These are phyloP conservation scores for Podospora didyma DNA, from an alignment of 495 filamentous ascomycete species.

Conservation along the genomic window DNA sequence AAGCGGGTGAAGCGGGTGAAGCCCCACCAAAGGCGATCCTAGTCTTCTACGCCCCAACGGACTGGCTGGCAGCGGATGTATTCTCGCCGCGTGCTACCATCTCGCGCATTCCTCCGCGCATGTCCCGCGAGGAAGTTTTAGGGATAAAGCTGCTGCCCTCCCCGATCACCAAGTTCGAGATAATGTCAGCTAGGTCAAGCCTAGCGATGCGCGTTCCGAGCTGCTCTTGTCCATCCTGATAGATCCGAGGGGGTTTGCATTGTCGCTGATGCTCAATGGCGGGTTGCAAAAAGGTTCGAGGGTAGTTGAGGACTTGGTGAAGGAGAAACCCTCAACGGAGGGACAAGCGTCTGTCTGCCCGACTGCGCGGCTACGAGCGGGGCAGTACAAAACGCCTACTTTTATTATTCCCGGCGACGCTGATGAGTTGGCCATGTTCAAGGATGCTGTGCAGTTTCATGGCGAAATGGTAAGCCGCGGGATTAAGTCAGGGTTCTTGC, in stretches of 20 bases:
- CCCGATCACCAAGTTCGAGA: not conserved
- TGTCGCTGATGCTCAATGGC: not conserved
- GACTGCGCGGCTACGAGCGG: not conserved
- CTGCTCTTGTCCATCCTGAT: not conserved
- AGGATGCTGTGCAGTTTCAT: not conserved
- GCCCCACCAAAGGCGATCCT: not conserved
- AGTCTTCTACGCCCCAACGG: not conserved
- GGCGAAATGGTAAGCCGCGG: not conserved
- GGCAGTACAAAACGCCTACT: not conserved
- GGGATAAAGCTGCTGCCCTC: no score
- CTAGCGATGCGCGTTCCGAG: not conserved
- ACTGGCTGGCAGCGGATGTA: not conserved
- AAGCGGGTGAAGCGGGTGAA: not conserved
- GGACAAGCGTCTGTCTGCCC: not conserved
- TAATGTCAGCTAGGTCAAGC: not conserved
- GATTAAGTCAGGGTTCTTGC: not conserved
- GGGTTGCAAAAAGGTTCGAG: not conserved
- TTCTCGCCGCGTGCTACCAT: no score
- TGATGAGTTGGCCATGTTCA: not conserved
- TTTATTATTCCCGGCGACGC: not conserved
- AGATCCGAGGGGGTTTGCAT: not conserved
- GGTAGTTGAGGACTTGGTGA: not conserved
- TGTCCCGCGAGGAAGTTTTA: not conserved
- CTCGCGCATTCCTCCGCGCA: no score
- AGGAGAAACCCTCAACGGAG: not conserved